Evolutionary conservation across 78 protist genomes (phyloP).

Genomic region (slime mould (Dictyostelium discoideum)): DNA sequence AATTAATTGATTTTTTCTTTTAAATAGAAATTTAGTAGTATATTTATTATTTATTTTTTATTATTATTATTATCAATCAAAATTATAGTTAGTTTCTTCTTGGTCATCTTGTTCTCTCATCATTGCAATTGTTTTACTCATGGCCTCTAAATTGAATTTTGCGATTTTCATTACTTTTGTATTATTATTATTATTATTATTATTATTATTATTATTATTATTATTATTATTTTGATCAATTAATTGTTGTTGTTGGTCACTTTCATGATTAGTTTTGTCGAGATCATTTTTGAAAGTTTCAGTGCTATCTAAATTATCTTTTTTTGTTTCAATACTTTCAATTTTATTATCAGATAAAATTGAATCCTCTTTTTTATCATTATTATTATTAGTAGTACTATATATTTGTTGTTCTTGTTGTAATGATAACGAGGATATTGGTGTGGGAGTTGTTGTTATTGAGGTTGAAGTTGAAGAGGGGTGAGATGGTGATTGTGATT

Average conservation of each 20-base stretch:
- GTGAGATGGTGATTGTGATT: background rate
- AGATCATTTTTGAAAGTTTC: background rate
- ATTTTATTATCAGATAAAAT: background rate
- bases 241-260: background rate
- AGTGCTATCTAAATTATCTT: background rate
- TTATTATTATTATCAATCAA: background rate
- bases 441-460: background rate
- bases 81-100: background rate
- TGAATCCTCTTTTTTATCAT: background rate
- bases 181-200: background rate
- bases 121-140: constrained; percentile 60
- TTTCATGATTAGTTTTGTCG: background rate
- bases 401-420: background rate
- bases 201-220: background rate
- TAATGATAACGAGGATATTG: background rate
- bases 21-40: background rate
- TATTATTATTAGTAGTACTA: background rate
- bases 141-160: constrained; percentile 45
- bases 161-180: constrained; percentile 35
- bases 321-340: background rate
- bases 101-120: constrained; percentile 35
- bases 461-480: background rate
- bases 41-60: background rate
- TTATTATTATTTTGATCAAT: background rate
- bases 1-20: no score